Conservation (phyloP, 306 rosid genomes). For the Lotus japonicus region DNA sequence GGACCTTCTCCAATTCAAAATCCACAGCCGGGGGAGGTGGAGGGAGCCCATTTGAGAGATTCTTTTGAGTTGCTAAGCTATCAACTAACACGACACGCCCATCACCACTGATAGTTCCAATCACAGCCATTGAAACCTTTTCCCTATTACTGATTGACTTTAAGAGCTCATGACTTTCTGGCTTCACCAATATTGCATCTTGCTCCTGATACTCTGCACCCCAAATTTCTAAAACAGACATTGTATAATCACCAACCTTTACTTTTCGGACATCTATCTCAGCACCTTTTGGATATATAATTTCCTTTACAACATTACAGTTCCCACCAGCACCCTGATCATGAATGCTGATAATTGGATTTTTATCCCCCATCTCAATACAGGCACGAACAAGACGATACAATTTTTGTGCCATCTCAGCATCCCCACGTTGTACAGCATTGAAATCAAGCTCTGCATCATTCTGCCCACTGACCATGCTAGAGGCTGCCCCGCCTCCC, state of each 20-base stretch:
- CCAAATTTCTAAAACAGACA: conserved; percentile 90
- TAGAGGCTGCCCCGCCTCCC: conserved; percentile 98
- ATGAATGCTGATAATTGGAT: conserved; percentile 81
- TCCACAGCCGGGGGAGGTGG: conserved; percentile 72
- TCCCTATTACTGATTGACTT: conserved; percentile 68
- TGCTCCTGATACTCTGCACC: conserved; percentile 93
- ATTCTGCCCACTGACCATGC: conserved; percentile 98
- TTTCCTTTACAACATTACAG: conserved; percentile 84
- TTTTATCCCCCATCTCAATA: conserved; percentile 82
- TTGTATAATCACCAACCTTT: conserved; percentile 76
- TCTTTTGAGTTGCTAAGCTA: conserved; percentile 45
- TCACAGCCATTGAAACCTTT: conserved; percentile 86
- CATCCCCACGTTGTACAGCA: conserved; percentile 97
- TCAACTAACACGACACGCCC: conserved; percentile 74
- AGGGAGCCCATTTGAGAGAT: conserved; percentile 49
- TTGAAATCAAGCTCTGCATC: conserved; percentile 90
- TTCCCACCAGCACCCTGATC: conserved; percentile 94
- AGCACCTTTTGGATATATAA: conserved; percentile 73
- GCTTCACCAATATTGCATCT: conserved; percentile 82
- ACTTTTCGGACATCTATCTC: conserved; percentile 60
- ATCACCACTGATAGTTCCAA: conserved; percentile 69
- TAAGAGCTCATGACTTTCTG: conserved; percentile 52
- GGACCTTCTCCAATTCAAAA: conserved; percentile 86
- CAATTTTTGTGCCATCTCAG: conserved; percentile 92
- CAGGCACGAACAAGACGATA: conserved; percentile 93